Evolutionary conservation across 306 rosid species (phyloP).

Genomic region (Dalbergia cochinchinensis): DNA sequence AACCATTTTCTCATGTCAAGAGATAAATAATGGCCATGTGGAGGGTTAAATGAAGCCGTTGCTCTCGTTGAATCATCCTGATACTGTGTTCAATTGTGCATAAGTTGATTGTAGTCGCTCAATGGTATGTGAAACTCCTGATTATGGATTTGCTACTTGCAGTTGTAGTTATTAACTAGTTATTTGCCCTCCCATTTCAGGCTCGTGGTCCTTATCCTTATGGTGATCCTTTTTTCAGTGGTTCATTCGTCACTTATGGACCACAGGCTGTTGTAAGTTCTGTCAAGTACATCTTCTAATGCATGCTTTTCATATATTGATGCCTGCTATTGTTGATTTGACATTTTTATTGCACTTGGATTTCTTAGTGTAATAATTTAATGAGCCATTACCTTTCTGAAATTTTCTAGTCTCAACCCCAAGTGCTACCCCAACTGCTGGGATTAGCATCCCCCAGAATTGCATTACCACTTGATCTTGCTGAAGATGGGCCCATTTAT

Average conservation of each 20-base stretch:
- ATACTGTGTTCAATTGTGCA: conserved; percentile 51
- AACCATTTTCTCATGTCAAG: conserved; percentile 52
- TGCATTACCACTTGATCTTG: conserved; percentile 75
- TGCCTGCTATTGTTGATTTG: conserved; percentile 1
- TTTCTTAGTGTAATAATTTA: not conserved
- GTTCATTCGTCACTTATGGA: conserved; percentile 61
- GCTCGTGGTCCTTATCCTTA: conserved; percentile 64
- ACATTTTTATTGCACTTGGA: not conserved
- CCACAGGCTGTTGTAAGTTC: conserved; percentile 72
- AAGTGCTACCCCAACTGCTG: conserved; percentile 56
- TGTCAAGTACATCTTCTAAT: not conserved
- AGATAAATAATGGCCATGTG: conserved; percentile 48
- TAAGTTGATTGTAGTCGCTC: conserved; percentile 55
- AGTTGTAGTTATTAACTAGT: conserved; percentile 35
- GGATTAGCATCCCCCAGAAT: conserved; percentile 74
- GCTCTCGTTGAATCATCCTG: conserved; percentile 54
- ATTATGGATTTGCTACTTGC: conserved; percentile 35
- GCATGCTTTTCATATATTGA: not conserved
- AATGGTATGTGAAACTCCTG: conserved; percentile 63
- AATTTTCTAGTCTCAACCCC: conserved; percentile 52
- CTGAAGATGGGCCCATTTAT: conserved; percentile 87
- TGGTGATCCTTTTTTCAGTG: conserved; percentile 62
- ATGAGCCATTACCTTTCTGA: not conserved
- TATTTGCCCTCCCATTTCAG: conserved; percentile 50
- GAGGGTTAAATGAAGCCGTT: conserved; percentile 61